These are phyloP conservation scores for Coemansia reversa DNA, from an alignment of 192 early-diverging fungal species.

Conservation along the genomic window DNA sequence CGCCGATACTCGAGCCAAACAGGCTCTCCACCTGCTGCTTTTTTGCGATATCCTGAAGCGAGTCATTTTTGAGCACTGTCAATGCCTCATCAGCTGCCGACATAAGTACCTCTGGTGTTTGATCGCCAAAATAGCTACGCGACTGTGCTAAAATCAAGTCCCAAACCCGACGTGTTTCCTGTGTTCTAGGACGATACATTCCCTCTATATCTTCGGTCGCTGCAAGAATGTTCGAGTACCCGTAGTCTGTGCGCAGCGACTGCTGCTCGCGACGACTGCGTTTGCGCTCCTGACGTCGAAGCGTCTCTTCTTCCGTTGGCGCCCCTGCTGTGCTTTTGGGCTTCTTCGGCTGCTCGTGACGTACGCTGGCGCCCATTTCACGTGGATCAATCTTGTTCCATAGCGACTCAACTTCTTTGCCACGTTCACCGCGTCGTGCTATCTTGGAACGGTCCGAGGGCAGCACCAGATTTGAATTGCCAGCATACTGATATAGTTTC, in stretches of 20 bases:
- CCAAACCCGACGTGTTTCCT: conserved; percentile 84
- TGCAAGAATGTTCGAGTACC: conserved; percentile 67
- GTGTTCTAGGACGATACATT: conserved; percentile 86
- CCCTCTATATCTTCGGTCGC: conserved; percentile 88
- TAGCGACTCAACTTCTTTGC: conserved; percentile 92
- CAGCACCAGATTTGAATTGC: conserved; percentile 95
- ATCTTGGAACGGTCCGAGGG: conserved; percentile 81
- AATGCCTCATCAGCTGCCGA: conserved; percentile 87
- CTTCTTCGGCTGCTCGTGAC: conserved; percentile 64
- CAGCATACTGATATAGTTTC: conserved; percentile 74
- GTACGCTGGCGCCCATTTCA: conserved; percentile 80
- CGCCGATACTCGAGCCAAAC: conserved; percentile 62
- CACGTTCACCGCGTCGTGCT: conserved; percentile 86
- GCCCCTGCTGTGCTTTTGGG: conserved; percentile 34
- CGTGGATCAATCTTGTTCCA: conserved; percentile 82
- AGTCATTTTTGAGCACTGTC: conserved; percentile 79
- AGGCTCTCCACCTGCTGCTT: conserved; percentile 79
- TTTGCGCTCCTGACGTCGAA: conserved; percentile 9
- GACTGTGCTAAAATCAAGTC: conserved; percentile 87
- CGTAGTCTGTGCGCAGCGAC: conserved; percentile 55
- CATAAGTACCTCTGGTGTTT: conserved; percentile 85
- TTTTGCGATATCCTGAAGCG: conserved; percentile 84
- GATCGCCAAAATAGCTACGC: conserved; percentile 78
- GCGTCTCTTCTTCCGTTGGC: conserved; percentile 56
- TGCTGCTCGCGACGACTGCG: conserved; percentile 34